Evolutionary conservation across 1,284 basidiomycete species (phyloP), one percentile per base, ranked within the genome.

Genomic region (Bondarzewia mesenterica): DNA sequence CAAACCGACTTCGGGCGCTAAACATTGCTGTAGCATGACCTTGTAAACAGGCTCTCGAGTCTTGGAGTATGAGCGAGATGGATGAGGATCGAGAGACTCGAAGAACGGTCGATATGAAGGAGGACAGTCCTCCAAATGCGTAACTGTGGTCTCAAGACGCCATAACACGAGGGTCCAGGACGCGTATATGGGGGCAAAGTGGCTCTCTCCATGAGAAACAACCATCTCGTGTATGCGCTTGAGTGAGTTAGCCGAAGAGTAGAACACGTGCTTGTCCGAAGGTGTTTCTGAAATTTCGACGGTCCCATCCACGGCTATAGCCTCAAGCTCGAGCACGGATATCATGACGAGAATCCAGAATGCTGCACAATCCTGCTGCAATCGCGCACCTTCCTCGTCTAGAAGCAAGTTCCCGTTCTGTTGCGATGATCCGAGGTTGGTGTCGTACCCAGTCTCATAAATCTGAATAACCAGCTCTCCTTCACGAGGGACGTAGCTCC

Each of bases 281-380:
- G 80, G 74, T 7, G 66, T 57, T 7, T 71, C 68, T 4, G 76
- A 73, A 21, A 89, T 63, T 39, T 81, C 75, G 14, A 82, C 64
- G 4, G 62, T 64, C 22, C 65, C 70, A 6, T 71, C 68, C 37
- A 85, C 82, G 21, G 81, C 74, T 18, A 85, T 65, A n/a, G 71
- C 74, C 63, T 93, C 91, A 21, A 94, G 70, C 56, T 91, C 86
- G 42, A 93, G 71, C 14, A 89, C 73, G 61, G 93, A 90, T 50
- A 93, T 64, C 47, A 80, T 83, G 51, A 93, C 73, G 38, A 93
- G 68, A 20, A 86, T 78, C 79, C 89, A 89, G 16, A 91, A 65
- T 5, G 80, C 77, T 2, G 82, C 77, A 47, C 80, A 73, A 58
- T 92, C 88, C 50, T 81, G 73, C 16, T 78, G 69, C 20, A 89